Percentiles rank a stretch among this genome's conserved stretches.
Evolutionary conservation across 371 early-diverging fungal genomes (phyloP).

Genomic region (Rhizopus microsporus): DNA sequence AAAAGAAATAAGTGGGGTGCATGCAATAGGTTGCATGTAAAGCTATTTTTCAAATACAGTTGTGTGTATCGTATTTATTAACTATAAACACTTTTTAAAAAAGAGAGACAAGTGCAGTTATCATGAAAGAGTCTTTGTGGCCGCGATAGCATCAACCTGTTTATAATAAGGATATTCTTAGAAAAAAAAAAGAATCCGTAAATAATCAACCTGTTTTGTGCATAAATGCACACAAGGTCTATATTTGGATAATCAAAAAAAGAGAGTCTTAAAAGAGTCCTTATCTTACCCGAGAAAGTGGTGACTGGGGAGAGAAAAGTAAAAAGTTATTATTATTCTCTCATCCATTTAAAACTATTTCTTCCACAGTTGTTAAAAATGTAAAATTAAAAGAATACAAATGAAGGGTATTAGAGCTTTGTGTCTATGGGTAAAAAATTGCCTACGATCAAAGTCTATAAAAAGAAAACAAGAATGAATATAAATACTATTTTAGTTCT

Average conservation of each 20-base stretch:
- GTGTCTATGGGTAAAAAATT: slow-evolving; percentile 70
- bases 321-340: not conserved
- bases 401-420: slow-evolving; percentile 6
- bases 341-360: not conserved
- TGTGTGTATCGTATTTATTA: too few species aligned
- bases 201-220: too few species aligned
- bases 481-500: not conserved
- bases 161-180: too few species aligned
- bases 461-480: not conserved
- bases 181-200: too few species aligned
- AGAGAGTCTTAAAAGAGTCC: too few species aligned
- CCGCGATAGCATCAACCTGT: too few species aligned
- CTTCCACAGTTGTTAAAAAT: not conserved
- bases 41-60: not conserved
- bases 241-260: too few species aligned
- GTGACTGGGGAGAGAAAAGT: not conserved
- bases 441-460: slow-evolving; percentile 67
- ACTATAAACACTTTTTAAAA: too few species aligned
- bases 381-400: slow-evolving; percentile 2
- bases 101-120: too few species aligned
- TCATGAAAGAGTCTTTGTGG: too few species aligned
- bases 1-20: not conserved
- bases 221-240: too few species aligned
- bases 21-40: not conserved
- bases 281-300: too few species aligned